Percentiles rank a stretch among this genome's conserved stretches.
Evolutionary conservation across 2,329 filamentous ascomycete species (phyloP).

Genomic region (Fusarium armeniacum): DNA sequence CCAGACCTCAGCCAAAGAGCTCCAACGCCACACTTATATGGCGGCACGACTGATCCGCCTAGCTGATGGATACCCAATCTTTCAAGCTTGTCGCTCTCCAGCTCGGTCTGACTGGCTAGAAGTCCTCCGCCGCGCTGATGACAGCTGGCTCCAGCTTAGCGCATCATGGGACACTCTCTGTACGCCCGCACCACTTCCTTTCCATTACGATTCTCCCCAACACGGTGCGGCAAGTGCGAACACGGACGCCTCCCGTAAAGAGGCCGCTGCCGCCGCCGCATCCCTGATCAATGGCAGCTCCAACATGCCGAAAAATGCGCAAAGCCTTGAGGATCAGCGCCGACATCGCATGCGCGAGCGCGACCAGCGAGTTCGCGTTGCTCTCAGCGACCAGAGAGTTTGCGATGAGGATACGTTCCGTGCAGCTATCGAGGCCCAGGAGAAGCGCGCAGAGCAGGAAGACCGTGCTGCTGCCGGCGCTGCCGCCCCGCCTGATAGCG

Average conservation of each 20-base stretch:
- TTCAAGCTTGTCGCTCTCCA: slow-evolving; percentile 78
- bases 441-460: slow-evolving; percentile 67
- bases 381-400: slow-evolving; percentile 76
- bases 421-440: slow-evolving; percentile 72
- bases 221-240: slow-evolving; percentile 4
- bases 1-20: slow-evolving; percentile 82
- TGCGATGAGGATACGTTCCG: slow-evolving; percentile 76
- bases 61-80: slow-evolving; percentile 84
- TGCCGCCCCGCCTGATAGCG: background rate
- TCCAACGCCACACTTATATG: slow-evolving; percentile 85
- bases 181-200: slow-evolving; percentile 67
- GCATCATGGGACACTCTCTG: slow-evolving; percentile 80
- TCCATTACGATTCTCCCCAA: slow-evolving; percentile 35
- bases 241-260: slow-evolving; percentile 15
- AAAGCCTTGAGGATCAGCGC: slow-evolving; percentile 63
- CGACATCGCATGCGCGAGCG: slow-evolving; percentile 72
- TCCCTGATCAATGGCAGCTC: slow-evolving; percentile 37
- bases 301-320: slow-evolving; percentile 48
- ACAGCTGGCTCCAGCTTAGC: slow-evolving; percentile 77
- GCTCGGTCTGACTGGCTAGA: slow-evolving; percentile 86
- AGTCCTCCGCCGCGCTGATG: slow-evolving; percentile 73
- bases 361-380: slow-evolving; percentile 76
- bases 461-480: slow-evolving; percentile 7
- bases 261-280: slow-evolving; percentile 45
- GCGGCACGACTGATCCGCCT: slow-evolving; percentile 80